Evolutionary conservation across 257 asterid genomes (phyloP).

Genomic region (Nyctanthes arbortristis): DNA sequence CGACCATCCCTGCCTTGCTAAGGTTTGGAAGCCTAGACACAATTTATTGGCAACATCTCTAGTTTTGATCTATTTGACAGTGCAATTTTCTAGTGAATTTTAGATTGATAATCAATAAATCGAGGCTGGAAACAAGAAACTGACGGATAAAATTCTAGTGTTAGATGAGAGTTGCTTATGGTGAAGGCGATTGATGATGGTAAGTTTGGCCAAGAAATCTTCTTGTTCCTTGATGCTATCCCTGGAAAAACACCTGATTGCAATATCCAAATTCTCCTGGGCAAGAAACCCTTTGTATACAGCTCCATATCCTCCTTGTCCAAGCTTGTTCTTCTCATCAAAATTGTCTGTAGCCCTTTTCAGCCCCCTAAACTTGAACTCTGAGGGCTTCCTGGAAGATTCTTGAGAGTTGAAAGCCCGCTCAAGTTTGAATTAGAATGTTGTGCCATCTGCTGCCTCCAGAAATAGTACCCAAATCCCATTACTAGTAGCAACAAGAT

Average conservation of each 20-base stretch:
- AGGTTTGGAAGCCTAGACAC: background rate
- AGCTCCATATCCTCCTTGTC: constrained; percentile 88
- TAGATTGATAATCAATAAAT: background rate
- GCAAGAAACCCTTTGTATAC: constrained; percentile 65
- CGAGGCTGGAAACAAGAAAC: background rate
- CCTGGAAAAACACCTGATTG: constrained; percentile 79
- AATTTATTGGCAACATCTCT: background rate
- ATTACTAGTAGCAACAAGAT: constrained; percentile 35
- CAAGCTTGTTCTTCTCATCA: constrained; percentile 71
- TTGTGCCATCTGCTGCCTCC: constrained; percentile 29
- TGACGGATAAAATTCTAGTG: background rate
- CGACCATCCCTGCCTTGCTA: no score
- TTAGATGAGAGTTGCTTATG: constrained; percentile 54
- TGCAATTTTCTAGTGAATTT: background rate
- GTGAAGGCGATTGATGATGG: constrained; percentile 83
- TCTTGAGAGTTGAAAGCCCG: constrained; percentile 66
- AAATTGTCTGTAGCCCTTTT: constrained; percentile 75
- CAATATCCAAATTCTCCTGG: constrained; percentile 63
- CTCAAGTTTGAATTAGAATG: constrained; percentile 44
- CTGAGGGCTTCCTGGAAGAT: constrained; percentile 83
- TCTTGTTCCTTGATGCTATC: constrained; percentile 75
- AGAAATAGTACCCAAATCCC: constrained; percentile 34
- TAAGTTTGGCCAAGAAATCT: constrained; percentile 90
- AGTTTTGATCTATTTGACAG: background rate
- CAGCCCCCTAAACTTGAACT: constrained; percentile 64